Conservation (phyloP, 2,329 filamentous ascomycete species). For the Anthostomella pinea region DNA sequence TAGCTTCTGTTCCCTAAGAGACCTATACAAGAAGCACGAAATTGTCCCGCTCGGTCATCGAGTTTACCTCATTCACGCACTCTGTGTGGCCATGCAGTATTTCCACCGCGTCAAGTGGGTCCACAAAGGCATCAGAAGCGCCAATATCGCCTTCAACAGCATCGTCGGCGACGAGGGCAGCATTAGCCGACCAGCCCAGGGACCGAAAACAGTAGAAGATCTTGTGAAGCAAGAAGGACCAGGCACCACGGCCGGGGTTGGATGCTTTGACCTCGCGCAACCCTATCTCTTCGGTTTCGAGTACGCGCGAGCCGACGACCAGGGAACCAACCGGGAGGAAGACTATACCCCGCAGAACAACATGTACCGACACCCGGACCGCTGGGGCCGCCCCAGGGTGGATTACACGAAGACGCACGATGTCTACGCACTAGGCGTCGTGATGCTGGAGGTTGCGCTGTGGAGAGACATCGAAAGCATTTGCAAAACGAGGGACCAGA, state of each 20-base stretch:
- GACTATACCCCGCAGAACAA: neutral
- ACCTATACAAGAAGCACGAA: neutral
- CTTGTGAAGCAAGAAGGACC: too few relatives aligned
- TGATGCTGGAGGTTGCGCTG: neutral
- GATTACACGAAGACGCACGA: neutral
- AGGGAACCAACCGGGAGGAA: neutral
- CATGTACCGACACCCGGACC: neutral
- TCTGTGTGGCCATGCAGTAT: neutral
- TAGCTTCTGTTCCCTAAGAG: too few relatives aligned
- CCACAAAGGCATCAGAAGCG: neutral
- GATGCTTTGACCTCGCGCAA: neutral
- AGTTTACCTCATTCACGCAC: neutral
- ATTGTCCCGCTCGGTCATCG: neutral
- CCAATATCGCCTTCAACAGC: constrained; percentile 1
- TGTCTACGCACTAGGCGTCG: neutral
- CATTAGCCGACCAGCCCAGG: neutral
- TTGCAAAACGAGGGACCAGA: neutral
- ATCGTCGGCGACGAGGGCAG: neutral
- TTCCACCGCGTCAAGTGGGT: neutral
- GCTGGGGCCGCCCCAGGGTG: neutral
- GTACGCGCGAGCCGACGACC: neutral
- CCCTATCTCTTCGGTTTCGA: constrained; percentile 1
- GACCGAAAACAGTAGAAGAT: too few relatives aligned
- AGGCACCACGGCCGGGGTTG: neutral
- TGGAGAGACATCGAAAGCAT: neutral